Evolutionary conservation across 768 basidiomycete genomes (phyloP), one percentile per base, ranked within the genome.

Genomic region (Guyanaporus albipodus): DNA sequence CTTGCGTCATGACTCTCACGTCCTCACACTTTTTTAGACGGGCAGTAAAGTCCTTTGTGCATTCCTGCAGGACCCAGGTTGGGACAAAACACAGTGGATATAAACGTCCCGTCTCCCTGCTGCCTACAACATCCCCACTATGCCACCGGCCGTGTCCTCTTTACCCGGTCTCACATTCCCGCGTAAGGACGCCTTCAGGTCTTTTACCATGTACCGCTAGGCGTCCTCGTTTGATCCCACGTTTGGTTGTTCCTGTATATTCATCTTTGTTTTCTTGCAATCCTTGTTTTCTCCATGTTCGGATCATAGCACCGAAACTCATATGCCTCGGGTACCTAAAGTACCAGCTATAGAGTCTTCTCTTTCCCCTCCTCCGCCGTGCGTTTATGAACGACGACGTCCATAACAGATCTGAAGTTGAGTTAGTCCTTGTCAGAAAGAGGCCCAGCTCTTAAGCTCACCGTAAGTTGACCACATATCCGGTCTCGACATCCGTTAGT

Each of bases 11-110:
- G n/a, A 21, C 23, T 34, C 46, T 49, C 44, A 48, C 53, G 57
- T n/a, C 12, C 39, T 12, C 43, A 4, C 33, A 3, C 24, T 37
- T 8, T 29, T 14, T 27, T 32, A 93, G 91, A 97, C 94, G 4
- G 94, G 94, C 40, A 92, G 90, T 69, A 96, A 96, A 63, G 92
- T 97, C n/a, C 73, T 97, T 4, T 91, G 90, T 50, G 92, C 91
- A 3, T 96, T 95, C 70, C 70, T 96, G 35, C 92, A 97, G 73
- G 92, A 96, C 67, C 94, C 93, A 21, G 79, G 80, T 45, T 96
- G 93, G 93, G 87, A 90, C 52, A 87, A 79, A 67, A 54, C 76
- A 3, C 87, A 89, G 64, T 91, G 87, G 87, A 65, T 81, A 49
- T 91, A 67, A 77, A 32, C 12, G 7, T 15, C n/a, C 15, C 28